Conservation (phyloP, 305 asterid genomes). For the Nicotiana rustica region DNA sequence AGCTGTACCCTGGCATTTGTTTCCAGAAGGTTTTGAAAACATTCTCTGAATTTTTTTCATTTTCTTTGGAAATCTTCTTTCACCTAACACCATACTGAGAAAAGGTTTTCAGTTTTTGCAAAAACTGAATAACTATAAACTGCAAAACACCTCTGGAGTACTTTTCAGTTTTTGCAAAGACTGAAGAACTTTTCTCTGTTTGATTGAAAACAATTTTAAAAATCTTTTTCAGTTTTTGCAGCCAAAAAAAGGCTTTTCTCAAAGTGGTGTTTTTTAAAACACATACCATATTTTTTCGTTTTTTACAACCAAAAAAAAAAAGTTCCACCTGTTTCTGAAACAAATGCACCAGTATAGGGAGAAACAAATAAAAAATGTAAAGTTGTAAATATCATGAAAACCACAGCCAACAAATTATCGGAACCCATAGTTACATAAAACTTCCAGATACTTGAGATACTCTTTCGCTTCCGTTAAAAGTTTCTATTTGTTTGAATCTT, state of each 20-base stretch:
- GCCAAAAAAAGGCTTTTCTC: background rate
- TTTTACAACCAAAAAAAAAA: background rate
- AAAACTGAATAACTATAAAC: background rate
- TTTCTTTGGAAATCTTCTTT: background rate
- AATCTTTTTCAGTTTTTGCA: background rate
- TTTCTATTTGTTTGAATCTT: background rate
- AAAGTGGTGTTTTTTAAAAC: background rate
- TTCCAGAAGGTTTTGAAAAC: background rate
- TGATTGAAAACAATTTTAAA: background rate
- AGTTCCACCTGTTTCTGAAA: background rate
- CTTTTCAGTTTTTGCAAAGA: background rate
- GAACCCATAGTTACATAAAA: background rate
- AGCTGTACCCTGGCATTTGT: background rate
- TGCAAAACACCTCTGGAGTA: background rate
- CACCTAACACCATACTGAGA: background rate
- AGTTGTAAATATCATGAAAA: background rate
- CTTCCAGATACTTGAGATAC: conserved; percentile 1
- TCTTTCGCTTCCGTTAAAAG: background rate
- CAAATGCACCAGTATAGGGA: background rate
- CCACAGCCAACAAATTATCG: background rate
- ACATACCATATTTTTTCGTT: background rate
- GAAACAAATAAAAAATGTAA: background rate
- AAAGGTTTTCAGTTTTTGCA: too few relatives aligned
- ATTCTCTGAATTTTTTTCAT: background rate
- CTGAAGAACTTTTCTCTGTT: background rate